Conservation (phyloP, 495 filamentous ascomycete genomes). For the Polyplosphaeria fusca region DNA sequence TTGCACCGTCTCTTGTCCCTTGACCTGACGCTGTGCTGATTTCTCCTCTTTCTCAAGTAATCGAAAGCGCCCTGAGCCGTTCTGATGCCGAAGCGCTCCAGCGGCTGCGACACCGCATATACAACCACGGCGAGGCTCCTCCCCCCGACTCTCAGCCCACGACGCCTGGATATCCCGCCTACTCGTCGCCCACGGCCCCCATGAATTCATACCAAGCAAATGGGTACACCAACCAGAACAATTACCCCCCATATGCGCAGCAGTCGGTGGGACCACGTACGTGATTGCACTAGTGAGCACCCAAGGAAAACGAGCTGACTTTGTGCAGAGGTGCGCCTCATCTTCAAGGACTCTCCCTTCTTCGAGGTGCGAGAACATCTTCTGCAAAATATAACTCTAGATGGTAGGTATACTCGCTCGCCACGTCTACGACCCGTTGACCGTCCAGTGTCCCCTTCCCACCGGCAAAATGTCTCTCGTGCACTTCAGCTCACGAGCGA, state of each 20-base stretch:
- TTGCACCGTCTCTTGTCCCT: neutral
- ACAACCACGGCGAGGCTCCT: constrained; percentile 27
- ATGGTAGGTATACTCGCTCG: constrained; percentile 27
- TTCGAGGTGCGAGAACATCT: constrained; percentile 39
- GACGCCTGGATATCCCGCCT: neutral
- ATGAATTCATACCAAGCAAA: constrained; percentile 1
- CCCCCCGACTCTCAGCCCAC: constrained; percentile 1
- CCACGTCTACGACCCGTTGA: neutral
- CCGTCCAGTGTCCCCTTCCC: constrained; percentile 41
- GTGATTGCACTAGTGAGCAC: neutral
- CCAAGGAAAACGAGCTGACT: constrained; percentile 10
- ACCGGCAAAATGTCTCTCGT: constrained; percentile 55
- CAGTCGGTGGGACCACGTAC: neutral
- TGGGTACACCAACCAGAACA: constrained; percentile 5
- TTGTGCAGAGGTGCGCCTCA: neutral
- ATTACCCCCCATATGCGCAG: constrained; percentile 2
- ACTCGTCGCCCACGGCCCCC: neutral
- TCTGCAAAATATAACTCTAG: constrained; percentile 29
- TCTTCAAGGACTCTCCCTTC: constrained; percentile 41
- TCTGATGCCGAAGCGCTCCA: constrained; percentile 18
- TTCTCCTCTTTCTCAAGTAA: constrained; percentile 22
- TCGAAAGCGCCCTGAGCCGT: constrained; percentile 4
- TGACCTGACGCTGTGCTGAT: neutral
- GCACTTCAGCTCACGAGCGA: constrained; percentile 52
- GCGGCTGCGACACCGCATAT: constrained; percentile 25